Evolutionary conservation across 352 stramenopile genomes (phyloP).

Genomic region (Phytopythium boreale): DNA sequence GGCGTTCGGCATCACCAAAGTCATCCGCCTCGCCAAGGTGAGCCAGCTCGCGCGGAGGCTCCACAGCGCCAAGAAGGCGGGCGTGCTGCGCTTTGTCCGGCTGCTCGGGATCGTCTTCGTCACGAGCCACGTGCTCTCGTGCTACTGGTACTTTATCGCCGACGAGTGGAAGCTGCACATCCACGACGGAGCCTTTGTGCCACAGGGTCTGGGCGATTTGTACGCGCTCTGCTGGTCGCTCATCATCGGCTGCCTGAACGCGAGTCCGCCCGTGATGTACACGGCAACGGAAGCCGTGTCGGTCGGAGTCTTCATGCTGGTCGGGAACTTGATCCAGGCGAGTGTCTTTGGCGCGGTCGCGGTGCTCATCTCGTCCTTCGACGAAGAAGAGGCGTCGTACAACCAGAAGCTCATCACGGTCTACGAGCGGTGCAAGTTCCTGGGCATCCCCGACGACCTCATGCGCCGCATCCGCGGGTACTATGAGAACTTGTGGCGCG

Average conservation of each 20-base stretch:
- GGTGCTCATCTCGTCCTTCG: conserved; percentile 61
- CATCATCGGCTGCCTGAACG: conserved; percentile 59
- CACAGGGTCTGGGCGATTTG: conserved; percentile 22
- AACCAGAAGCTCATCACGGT: conserved; percentile 70
- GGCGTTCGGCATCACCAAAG: conserved; percentile 60
- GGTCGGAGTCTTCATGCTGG: conserved; percentile 67
- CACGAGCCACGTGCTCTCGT: conserved; percentile 50
- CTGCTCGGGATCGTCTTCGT: conserved; percentile 53
- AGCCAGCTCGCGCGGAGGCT: conserved; percentile 50
- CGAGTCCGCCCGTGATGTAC: conserved; percentile 56
- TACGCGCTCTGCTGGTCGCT: conserved; percentile 57
- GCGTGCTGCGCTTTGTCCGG: conserved; percentile 49
- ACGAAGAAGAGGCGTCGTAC: conserved; percentile 62
- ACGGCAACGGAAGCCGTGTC: conserved; percentile 45
- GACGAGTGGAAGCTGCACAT: conserved; percentile 37
- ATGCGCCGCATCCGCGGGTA: conserved; percentile 53
- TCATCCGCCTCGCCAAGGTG: conserved; percentile 68
- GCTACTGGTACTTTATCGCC: conserved; percentile 63
- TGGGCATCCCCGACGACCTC: conserved; percentile 55
- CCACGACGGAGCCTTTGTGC: conserved; percentile 24
- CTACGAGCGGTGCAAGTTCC: conserved; percentile 60
- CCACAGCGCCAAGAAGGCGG: conserved; percentile 63
- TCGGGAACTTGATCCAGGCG: conserved; percentile 64
- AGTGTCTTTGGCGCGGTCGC: conserved; percentile 69
- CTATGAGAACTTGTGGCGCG: conserved; percentile 68